Conservation (phyloP, 2,329 filamentous ascomycete genomes). For the Teratosphaeria pseudoeucalypti region DNA sequence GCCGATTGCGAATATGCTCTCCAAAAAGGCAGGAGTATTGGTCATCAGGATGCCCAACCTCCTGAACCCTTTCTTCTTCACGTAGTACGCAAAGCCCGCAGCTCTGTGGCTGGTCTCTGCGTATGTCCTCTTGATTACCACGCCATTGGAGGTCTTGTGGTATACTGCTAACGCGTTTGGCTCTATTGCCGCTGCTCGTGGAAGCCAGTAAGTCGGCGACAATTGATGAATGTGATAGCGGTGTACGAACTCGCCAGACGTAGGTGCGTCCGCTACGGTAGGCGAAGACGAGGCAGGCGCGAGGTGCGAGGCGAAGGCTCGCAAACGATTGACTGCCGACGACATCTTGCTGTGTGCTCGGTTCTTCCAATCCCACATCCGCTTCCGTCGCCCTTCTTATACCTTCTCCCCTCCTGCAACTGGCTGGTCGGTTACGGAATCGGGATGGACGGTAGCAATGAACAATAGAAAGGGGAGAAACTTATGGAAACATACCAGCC, state of each 20-base stretch:
- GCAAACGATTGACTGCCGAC: constrained; percentile 50
- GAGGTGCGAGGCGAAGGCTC: constrained; percentile 40
- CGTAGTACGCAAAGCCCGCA: constrained; percentile 75
- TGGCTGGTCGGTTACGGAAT: background rate
- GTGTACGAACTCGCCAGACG: constrained; percentile 24
- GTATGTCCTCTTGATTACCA: constrained; percentile 66
- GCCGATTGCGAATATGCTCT: constrained; percentile 77
- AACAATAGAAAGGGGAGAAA: background rate
- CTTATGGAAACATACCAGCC: background rate
- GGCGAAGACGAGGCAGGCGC: constrained; percentile 22
- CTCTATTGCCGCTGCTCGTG: constrained; percentile 78
- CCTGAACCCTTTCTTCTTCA: constrained; percentile 62
- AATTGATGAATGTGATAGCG: constrained; percentile 61
- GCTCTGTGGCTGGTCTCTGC: constrained; percentile 75
- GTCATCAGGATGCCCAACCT: constrained; percentile 78
- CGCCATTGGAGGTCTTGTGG: constrained; percentile 70
- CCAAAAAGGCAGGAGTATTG: constrained; percentile 91
- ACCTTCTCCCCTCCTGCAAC: background rate
- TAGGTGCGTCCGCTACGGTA: constrained; percentile 6
- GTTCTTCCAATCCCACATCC: background rate
- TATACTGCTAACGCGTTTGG: constrained; percentile 69
- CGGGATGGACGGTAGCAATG: background rate
- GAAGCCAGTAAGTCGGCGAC: constrained; percentile 77
- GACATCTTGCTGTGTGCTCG: constrained; percentile 43
- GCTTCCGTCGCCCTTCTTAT: background rate